phyloP scores from a whole-genome alignment of 768 basidiomycete genomes.

The Kwoniella botswanensis region DNA sequence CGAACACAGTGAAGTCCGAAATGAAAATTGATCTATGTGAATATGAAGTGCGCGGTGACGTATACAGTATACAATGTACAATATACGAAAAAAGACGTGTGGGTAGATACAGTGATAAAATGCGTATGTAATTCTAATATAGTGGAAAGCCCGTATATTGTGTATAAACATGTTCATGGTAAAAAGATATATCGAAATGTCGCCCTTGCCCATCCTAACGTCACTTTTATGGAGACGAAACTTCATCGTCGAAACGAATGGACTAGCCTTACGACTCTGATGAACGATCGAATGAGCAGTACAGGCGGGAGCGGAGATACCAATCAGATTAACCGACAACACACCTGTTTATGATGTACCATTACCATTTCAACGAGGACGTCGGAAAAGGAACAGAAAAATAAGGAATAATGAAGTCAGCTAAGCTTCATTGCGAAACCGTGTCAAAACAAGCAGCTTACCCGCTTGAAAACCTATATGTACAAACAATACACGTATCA shows the following conservation, averaged over 20 bases:
- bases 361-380: background rate
- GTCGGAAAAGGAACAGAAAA: background rate
- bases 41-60: no score
- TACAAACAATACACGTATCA: background rate
- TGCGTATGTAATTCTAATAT: no score
- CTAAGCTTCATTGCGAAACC: no score
- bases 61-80: no score
- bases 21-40: no score
- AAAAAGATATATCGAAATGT: background rate
- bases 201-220: no score
- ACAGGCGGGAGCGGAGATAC: background rate
- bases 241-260: constrained; percentile 9
- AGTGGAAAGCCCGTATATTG: no score
- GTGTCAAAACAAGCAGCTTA: constrained; percentile 2
- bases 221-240: no score
- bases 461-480: constrained; percentile 23
- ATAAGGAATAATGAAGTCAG: background rate
- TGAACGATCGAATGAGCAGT: background rate
- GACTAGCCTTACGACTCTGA: constrained; percentile 16
- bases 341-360: constrained; percentile 19
- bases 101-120: no score
- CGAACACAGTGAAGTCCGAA: no score
- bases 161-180: no score
- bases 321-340: constrained; percentile 27
- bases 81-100: no score